A percentile compares a stretch with the other conserved stretches of the same genome.
Evolutionary conservation across 805 yeast genomes (phyloP).

Genomic region (Pichia nanzhaoensis): DNA sequence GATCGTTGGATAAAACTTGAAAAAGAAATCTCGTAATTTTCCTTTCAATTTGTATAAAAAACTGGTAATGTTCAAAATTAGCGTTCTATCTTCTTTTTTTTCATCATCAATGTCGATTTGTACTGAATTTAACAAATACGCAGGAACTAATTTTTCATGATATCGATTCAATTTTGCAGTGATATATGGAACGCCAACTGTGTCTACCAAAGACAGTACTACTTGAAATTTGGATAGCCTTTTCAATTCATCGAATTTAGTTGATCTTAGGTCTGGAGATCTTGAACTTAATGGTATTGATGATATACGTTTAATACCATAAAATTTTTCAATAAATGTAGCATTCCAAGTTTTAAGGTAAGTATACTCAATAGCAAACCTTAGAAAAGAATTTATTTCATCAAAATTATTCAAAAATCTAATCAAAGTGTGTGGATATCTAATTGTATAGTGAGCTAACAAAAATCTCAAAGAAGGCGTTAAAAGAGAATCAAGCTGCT

Average conservation of each 20-base stretch:
- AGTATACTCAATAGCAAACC: slow-evolving; percentile 64
- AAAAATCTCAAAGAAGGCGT: slow-evolving; percentile 80
- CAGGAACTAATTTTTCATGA: slow-evolving; percentile 58
- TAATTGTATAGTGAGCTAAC: slow-evolving; percentile 71
- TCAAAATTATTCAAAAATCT: slow-evolving; percentile 64
- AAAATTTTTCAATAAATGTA: slow-evolving; percentile 85
- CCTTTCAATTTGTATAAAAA: neutral
- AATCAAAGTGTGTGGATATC: slow-evolving; percentile 65
- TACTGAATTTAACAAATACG: slow-evolving; percentile 38
- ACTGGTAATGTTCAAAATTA: neutral
- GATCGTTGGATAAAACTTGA: slow-evolving; percentile 55
- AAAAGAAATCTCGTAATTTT: slow-evolving; percentile 32
- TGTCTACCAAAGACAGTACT: slow-evolving; percentile 46
- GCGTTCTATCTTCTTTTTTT: neutral
- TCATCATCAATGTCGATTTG: neutral
- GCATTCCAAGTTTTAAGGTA: slow-evolving; percentile 72
- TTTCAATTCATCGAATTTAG: slow-evolving; percentile 41
- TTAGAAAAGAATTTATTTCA: slow-evolving; percentile 56
- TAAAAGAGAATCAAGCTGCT: slow-evolving; percentile 67
- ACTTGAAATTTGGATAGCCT: slow-evolving; percentile 49
- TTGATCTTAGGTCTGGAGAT: neutral
- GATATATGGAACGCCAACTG: slow-evolving; percentile 63
- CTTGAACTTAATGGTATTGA: slow-evolving; percentile 4
- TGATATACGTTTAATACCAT: slow-evolving; percentile 67
- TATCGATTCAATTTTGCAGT: slow-evolving; percentile 59